Base-by-base conservation (phyloP, 805 yeast genomes). In the Lipomyces yamanashiensis region DNA sequence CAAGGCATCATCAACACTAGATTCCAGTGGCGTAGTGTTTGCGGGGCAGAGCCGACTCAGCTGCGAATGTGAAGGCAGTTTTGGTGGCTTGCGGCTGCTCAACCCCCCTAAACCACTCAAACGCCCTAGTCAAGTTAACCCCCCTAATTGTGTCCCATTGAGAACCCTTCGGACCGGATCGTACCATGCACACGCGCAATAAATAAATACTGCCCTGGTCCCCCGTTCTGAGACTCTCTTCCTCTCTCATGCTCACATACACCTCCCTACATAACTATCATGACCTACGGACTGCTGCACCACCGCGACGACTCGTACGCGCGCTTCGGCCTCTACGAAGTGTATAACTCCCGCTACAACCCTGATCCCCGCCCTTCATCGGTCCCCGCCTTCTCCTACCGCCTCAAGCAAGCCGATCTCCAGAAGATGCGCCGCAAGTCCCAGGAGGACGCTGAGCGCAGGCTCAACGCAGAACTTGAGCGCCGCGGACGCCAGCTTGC, bases 311-410 rank as follows among this genome's bases (percentile, higher is more conserved):
- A 63, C 58, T 54, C 58, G 37, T 57, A 57, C 54, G 51, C 61
- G 37, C 61, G 64, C 47, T 37, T 50, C 51, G 57, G 51, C 58
- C 60, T 48, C 47, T 58, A 56, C 58, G 64, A 60, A 33, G 56
- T 61, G 56, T 58, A 58, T 58, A 58, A 58, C 54, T 53, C 56
- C 37, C 61, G 61, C 36, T 62, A 52, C 62, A 44, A 53, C 59
- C 61, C 66, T 13, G 59, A 47, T 44, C 56, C 66, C 15, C 51
- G 53, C 33, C 19, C 50, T 8, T 12, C 56, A 23, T 44, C 51
- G 17, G 56, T 54, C 36, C 62, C 66, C 37, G 61, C 66, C 15
- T 63, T 63, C 55, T 63, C 66, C 19, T 43, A 58, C 54, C 57
- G 47, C 37, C 48, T 55, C 50, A 61, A 44, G 54, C 58, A 49